phyloP scores from a whole-genome alignment of 441 rosid genomes.

The Pelargonium myrrhifolium region DNA sequence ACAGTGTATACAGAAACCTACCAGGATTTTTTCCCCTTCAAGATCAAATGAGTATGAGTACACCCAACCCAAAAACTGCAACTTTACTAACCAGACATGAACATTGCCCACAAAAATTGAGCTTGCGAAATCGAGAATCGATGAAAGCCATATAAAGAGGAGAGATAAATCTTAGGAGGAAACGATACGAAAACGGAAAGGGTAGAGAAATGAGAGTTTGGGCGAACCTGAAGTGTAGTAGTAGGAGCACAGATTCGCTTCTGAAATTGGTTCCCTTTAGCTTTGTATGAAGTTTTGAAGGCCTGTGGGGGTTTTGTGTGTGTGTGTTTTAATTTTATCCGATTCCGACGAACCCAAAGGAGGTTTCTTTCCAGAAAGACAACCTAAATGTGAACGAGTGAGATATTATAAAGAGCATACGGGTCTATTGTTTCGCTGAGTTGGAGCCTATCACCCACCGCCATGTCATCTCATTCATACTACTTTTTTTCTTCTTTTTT shows the following conservation, averaged over 20 bases:
- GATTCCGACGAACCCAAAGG: no score
- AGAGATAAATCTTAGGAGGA: not conserved
- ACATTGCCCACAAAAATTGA: not conserved
- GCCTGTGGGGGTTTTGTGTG: no score
- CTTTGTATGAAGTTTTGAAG: not conserved
- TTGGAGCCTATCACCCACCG: no score
- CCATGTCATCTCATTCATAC: no score
- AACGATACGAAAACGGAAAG: constrained; percentile 1
- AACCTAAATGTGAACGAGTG: no score
- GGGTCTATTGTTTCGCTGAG: no score
- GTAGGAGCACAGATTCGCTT: not conserved
- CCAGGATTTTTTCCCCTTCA: no score
- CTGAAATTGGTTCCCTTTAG: not conserved
- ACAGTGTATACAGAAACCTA: not conserved
- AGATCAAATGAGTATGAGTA: constrained; percentile 1
- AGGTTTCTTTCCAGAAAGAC: no score
- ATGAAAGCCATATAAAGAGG: not conserved
- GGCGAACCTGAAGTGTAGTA: not conserved
- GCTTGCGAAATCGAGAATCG: not conserved
- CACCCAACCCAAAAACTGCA: not conserved
- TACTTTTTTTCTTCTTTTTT: no score
- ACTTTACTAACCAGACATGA: not conserved
- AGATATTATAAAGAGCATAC: no score
- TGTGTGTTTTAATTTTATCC: no score
- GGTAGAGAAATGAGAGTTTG: not conserved